A percentile compares a stretch with the other conserved stretches of the same genome.
phyloP scores from a whole-genome alignment of 805 yeast genomes.

The Candida ortonii region DNA sequence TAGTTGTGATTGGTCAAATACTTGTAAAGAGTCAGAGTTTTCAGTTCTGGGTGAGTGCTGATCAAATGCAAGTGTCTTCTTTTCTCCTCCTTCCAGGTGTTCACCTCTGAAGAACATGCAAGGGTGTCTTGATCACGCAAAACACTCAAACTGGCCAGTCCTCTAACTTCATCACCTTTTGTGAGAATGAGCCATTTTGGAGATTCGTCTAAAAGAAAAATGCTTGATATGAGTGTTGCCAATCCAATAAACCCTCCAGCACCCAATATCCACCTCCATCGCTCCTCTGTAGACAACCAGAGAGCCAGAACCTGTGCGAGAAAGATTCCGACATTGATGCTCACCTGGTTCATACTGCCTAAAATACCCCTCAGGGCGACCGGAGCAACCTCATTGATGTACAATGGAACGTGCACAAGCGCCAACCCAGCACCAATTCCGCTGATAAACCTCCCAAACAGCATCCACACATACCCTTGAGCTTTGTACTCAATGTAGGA shows the following conservation, averaged over 20 bases:
- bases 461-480: conserved; percentile 40
- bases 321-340: conserved; percentile 81
- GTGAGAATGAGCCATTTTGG: conserved; percentile 72
- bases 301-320: conserved; percentile 75
- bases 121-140: conserved; percentile 28
- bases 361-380: conserved; percentile 63
- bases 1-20: conserved; percentile 55
- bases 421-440: conserved; percentile 90
- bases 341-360: conserved; percentile 88
- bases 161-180: conserved; percentile 38
- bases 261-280: conserved; percentile 75
- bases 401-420: conserved; percentile 80
- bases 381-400: conserved; percentile 80
- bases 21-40: conserved; percentile 29
- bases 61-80: conserved; percentile 23
- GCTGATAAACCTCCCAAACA: conserved; percentile 69
- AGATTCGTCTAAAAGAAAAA: conserved; percentile 59
- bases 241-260: conserved; percentile 56
- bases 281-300: conserved; percentile 55
- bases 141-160: conserved; percentile 34
- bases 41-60: conserved; percentile 22
- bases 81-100: conserved; percentile 31
- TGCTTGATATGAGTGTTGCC: conserved; percentile 41
- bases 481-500: conserved; percentile 57
- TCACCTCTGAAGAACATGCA: conserved; percentile 24